Evolutionary conservation across 164 flowering plant species (phyloP).

Genomic region (Cinnamomum micranthum): DNA sequence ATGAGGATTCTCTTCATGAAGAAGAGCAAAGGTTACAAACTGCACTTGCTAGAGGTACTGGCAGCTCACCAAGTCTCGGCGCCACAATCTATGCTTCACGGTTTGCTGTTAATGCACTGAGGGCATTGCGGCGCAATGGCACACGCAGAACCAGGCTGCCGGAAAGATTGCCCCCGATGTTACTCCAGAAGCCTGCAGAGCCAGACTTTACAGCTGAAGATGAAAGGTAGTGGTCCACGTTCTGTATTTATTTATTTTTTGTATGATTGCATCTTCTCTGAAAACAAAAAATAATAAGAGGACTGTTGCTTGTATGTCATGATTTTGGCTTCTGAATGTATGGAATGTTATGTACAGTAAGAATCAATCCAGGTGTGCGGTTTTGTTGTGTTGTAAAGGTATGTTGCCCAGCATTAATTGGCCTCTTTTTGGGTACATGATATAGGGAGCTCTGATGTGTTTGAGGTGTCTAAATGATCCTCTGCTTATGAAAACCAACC

Average conservation of each 20-base stretch:
- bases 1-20: slow-evolving; percentile 55
- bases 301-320: too few relatives aligned
- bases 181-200: slow-evolving; percentile 54
- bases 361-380: too few relatives aligned
- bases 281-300: too few relatives aligned
- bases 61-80: slow-evolving; percentile 67
- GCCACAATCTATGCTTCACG: slow-evolving; percentile 82
- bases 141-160: slow-evolving; percentile 34
- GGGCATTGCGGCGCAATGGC: slow-evolving; percentile 29
- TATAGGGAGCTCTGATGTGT: too few relatives aligned
- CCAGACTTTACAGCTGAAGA: slow-evolving; percentile 48
- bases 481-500: too few relatives aligned
- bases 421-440: too few relatives aligned
- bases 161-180: slow-evolving; percentile 35
- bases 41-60: slow-evolving; percentile 45
- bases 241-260: background rate
- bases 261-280: background rate
- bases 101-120: slow-evolving; percentile 70
- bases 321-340: too few relatives aligned
- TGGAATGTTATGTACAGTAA: too few relatives aligned
- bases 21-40: slow-evolving; percentile 69
- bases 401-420: too few relatives aligned
- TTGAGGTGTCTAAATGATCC: too few relatives aligned
- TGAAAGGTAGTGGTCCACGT: background rate
- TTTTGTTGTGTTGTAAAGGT: too few relatives aligned